Percentiles rank a stretch among this genome's conserved stretches.
Evolutionary conservation across 257 asterid genomes (phyloP).

Genomic region (Solanum clarkiae): DNA sequence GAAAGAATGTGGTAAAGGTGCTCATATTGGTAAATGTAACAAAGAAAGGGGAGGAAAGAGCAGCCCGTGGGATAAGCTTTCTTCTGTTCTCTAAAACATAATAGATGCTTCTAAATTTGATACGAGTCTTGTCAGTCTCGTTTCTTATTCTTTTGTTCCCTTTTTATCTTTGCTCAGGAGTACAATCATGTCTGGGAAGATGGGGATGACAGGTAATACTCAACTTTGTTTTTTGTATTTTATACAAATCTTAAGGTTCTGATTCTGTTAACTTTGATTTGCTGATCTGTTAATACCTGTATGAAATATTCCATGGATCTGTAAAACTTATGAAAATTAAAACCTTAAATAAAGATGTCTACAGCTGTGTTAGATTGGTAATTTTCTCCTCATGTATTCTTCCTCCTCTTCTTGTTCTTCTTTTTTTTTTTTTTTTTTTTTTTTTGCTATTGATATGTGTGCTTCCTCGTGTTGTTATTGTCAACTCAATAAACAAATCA

Average conservation of each 20-base stretch:
- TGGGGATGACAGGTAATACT: conserved; percentile 75
- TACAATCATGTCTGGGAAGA: conserved; percentile 94
- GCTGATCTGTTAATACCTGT: neutral
- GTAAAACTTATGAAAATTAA: neutral
- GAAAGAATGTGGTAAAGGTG: neutral
- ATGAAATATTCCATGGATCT: neutral
- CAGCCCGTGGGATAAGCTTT: neutral
- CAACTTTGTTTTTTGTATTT: conserved; percentile 2
- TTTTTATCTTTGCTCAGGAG: conserved; percentile 41
- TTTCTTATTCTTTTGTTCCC: neutral
- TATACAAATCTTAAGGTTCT: neutral
- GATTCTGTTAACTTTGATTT: neutral
- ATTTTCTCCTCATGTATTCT: neutral
- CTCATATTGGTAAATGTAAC: neutral
- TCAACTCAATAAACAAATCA: neutral
- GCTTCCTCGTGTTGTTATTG: neutral
- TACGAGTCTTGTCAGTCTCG: neutral
- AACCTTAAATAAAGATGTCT: neutral
- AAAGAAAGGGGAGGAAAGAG: neutral
- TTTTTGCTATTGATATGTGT: neutral
- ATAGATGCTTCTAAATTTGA: neutral
- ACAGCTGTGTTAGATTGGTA: neutral
- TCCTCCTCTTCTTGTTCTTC: neutral
- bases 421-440: neutral
- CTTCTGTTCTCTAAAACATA: neutral